phyloP scores from a whole-genome alignment of 1,284 basidiomycete species.

The Malassezia caprae region DNA sequence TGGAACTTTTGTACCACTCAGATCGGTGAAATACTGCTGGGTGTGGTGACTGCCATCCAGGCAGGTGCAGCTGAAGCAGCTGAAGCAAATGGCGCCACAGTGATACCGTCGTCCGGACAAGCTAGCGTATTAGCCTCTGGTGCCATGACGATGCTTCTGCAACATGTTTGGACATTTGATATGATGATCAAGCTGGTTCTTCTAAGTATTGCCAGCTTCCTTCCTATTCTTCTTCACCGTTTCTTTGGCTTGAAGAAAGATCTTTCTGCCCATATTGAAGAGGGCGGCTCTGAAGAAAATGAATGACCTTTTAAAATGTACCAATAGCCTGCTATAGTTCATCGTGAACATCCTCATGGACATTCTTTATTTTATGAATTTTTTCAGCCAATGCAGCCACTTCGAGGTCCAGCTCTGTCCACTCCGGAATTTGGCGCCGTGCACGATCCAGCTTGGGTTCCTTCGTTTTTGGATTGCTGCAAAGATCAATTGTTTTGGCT shows the following conservation, averaged over 20 bases:
- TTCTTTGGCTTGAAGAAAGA: not conserved
- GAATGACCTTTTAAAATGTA: not conserved
- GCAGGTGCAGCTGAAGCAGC: not conserved
- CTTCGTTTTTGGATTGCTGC: slow-evolving; percentile 55
- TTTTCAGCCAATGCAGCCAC: slow-evolving; percentile 45
- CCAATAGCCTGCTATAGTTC: slow-evolving; percentile 7
- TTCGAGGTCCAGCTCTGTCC: slow-evolving; percentile 73
- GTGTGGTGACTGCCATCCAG: slow-evolving; percentile 33
- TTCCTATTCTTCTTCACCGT: slow-evolving; percentile 31
- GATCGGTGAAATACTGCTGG: slow-evolving; percentile 40
- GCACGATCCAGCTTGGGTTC: slow-evolving; percentile 89
- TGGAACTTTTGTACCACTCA: slow-evolving; percentile 47
- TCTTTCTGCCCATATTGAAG: not conserved
- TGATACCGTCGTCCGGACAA: slow-evolving; percentile 12
- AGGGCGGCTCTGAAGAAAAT: not conserved
- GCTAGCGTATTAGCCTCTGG: slow-evolving; percentile 21
- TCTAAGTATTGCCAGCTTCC: slow-evolving; percentile 29
- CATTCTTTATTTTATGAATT: slow-evolving; percentile 11
- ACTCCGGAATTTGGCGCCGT: slow-evolving; percentile 80
- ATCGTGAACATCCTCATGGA: not conserved
- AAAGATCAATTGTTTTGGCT: slow-evolving; percentile 48
- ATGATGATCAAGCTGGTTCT: slow-evolving; percentile 35
- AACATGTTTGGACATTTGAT: slow-evolving; percentile 34
- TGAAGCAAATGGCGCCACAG: not conserved
- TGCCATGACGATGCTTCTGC: slow-evolving; percentile 28